These are phyloP conservation scores for Thermothielavioides terrestris DNA, from an alignment of 495 filamentous ascomycete genomes.

Conservation along the genomic window DNA sequence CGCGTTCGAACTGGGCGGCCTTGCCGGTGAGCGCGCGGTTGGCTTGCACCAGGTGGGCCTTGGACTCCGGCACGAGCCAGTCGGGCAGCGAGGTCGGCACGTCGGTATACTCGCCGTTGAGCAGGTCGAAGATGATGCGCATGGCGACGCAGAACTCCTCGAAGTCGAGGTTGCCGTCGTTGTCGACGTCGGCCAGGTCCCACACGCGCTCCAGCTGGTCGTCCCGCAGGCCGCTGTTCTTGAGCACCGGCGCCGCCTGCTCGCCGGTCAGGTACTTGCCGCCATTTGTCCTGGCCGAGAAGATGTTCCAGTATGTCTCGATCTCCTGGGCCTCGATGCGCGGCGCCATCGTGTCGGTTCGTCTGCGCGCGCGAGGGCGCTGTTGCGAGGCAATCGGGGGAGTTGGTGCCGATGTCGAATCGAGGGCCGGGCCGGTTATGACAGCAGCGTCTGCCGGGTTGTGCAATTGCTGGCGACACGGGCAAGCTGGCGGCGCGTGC, in stretches of 20 bases:
- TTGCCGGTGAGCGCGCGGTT: constrained; percentile 68
- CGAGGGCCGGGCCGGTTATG: too few relatives aligned
- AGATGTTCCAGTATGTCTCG: constrained; percentile 99
- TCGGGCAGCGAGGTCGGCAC: constrained; percentile 79
- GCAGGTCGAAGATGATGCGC: constrained; percentile 90
- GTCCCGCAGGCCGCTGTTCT: constrained; percentile 87
- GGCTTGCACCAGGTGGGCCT: constrained; percentile 91
- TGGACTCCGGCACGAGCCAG: constrained; percentile 94
- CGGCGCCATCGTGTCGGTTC: constrained; percentile 49
- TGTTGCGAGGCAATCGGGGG: background rate
- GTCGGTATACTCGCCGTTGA: constrained; percentile 87
- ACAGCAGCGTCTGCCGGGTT: too few relatives aligned
- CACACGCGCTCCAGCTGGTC: constrained; percentile 94
- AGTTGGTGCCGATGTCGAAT: too few relatives aligned
- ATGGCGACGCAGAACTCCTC: constrained; percentile 99
- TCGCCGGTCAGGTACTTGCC: constrained; percentile 77
- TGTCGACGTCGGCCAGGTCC: constrained; percentile 95
- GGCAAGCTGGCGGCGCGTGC: too few relatives aligned
- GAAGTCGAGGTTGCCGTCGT: constrained; percentile 93
- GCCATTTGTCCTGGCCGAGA: constrained; percentile 74
- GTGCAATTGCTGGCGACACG: background rate
- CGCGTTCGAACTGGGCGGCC: constrained; percentile 70
- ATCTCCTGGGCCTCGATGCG: constrained; percentile 93
- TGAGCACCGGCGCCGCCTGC: constrained; percentile 88
- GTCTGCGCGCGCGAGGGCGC: background rate